These are phyloP conservation scores for Aspergillus sp. DNA, from an alignment of 2,329 filamentous ascomycete genomes.

Conservation along the genomic window DNA sequence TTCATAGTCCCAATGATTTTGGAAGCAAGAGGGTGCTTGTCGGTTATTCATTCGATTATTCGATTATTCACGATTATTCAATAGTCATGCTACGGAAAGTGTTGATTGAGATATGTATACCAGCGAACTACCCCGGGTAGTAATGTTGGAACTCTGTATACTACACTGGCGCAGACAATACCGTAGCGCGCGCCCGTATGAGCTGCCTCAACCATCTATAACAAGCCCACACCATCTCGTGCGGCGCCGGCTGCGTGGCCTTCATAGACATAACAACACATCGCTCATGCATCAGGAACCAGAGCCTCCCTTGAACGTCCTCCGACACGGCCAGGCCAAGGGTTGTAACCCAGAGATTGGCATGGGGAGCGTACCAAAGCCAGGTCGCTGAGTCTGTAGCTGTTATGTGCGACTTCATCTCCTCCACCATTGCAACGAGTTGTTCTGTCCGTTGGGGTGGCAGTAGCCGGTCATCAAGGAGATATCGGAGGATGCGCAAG, in stretches of 20 bases:
- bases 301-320: background rate
- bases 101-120: too few species aligned
- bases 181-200: background rate
- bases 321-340: background rate
- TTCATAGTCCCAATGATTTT: too few species aligned
- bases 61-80: too few species aligned
- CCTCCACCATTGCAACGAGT: background rate
- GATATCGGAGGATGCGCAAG: background rate
- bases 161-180: too few species aligned
- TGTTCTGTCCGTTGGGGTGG: background rate
- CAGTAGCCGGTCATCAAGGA: background rate
- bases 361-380: background rate
- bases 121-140: too few species aligned
- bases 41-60: too few species aligned
- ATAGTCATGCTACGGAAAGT: too few species aligned
- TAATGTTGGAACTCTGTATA: too few species aligned
- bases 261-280: background rate
- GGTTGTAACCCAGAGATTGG: background rate
- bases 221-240: background rate
- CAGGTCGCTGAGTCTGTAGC: background rate
- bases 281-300: background rate
- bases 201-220: background rate
- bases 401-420: background rate
- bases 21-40: too few species aligned
- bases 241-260: background rate